Evolutionary conservation across 179 eudicot genomes (phyloP).

Genomic region (Carnegiea gigantea): DNA sequence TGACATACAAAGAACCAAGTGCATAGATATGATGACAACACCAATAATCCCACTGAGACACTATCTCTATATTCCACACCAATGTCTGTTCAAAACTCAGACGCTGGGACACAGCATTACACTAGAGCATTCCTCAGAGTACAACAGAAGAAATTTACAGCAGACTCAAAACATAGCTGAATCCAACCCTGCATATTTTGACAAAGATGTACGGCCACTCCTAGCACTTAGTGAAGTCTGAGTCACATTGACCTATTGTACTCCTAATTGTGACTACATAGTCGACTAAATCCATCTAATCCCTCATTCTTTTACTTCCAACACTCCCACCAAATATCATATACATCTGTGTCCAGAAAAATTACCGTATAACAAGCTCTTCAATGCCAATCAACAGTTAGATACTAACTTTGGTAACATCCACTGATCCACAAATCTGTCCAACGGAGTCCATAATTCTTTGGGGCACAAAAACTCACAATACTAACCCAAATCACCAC

Average conservation of each 20-base stretch:
- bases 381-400: too few species aligned
- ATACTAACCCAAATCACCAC: background rate
- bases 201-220: background rate
- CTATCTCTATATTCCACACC: background rate
- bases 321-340: too few species aligned
- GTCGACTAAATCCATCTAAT: background rate
- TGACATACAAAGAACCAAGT: too few species aligned
- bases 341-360: too few species aligned
- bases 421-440: background rate
- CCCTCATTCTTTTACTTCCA: background rate
- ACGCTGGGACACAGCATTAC: background rate
- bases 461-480: background rate
- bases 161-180: background rate
- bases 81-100: background rate
- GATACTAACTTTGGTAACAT: background rate
- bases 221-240: background rate
- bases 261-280: background rate
- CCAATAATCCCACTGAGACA: background rate
- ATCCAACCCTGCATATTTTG: background rate
- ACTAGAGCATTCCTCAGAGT: background rate
- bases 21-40: too few species aligned
- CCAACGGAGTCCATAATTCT: background rate
- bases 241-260: background rate
- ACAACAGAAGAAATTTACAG: background rate
- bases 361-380: too few species aligned